These are phyloP conservation scores for Collybia nuda DNA, from an alignment of 768 basidiomycete genomes.

Conservation along the genomic window DNA sequence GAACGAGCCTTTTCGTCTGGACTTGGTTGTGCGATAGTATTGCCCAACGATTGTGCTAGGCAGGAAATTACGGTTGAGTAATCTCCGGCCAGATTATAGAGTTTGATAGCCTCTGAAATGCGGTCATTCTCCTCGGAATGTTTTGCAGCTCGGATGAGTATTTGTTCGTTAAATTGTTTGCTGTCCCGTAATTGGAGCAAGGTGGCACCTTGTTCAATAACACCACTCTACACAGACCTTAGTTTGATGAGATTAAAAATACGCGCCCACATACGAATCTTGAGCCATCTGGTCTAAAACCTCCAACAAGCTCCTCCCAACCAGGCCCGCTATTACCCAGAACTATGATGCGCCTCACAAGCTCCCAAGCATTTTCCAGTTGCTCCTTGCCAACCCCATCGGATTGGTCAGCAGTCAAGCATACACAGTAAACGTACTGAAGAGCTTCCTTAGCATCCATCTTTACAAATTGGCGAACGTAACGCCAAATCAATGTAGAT, in stretches of 20 bases:
- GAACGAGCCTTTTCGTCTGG: constrained; percentile 61
- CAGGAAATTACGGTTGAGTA: constrained; percentile 86
- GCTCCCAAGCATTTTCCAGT: constrained; percentile 77
- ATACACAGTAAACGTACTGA: constrained; percentile 91
- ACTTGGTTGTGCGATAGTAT: constrained; percentile 68
- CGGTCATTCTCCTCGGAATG: constrained; percentile 84
- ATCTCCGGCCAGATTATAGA: constrained; percentile 94
- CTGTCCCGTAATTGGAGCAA: constrained; percentile 71
- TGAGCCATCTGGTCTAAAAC: constrained; percentile 86
- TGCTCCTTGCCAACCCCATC: constrained; percentile 81
- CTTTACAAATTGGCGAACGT: constrained; percentile 89
- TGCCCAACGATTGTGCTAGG: constrained; percentile 85
- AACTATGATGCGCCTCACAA: constrained; percentile 76
- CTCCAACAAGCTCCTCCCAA: constrained; percentile 96
- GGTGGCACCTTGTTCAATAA: constrained; percentile 80
- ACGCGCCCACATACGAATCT: constrained; percentile 54
- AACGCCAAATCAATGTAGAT: constrained; percentile 86
- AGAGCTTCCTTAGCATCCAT: constrained; percentile 92
- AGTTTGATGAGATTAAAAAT: neutral
- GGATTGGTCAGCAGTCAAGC: constrained; percentile 71
- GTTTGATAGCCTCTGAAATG: constrained; percentile 86
- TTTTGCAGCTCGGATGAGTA: constrained; percentile 81
- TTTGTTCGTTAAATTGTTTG: constrained; percentile 74
- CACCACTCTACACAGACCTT: constrained; percentile 58
- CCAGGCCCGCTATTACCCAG: constrained; percentile 73